A percentile compares a stretch with the other conserved stretches of the same genome.
phyloP scores from a whole-genome alignment of 148 eudicot genomes.

The Chenopodium album region DNA sequence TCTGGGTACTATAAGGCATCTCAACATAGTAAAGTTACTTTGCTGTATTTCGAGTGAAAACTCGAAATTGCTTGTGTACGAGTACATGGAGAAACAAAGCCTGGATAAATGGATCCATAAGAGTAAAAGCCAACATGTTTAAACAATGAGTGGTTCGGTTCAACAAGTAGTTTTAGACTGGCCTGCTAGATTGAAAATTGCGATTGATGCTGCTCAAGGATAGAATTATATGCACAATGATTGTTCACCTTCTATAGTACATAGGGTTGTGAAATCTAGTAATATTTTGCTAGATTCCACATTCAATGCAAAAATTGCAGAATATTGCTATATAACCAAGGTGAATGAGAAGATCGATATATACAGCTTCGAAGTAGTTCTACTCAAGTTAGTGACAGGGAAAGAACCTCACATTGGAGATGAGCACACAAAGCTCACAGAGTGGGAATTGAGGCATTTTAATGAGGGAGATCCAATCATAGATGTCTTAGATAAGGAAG shows the following conservation, averaged over 20 bases:
- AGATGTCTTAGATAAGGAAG: slow-evolving; percentile 43
- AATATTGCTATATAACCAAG: slow-evolving; percentile 56
- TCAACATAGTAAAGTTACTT: slow-evolving; percentile 68
- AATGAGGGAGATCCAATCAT: slow-evolving; percentile 41
- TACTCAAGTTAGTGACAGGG: slow-evolving; percentile 75
- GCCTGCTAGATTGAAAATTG: slow-evolving; percentile 61
- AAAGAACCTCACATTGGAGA: slow-evolving; percentile 59
- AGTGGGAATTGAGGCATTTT: slow-evolving; percentile 78
- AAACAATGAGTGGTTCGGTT: slow-evolving; percentile 12
- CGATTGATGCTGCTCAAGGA: slow-evolving; percentile 69
- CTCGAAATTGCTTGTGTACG: slow-evolving; percentile 64
- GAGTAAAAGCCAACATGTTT: slow-evolving; percentile 18
- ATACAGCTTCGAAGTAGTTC: slow-evolving; percentile 84
- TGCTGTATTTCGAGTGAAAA: slow-evolving; percentile 68
- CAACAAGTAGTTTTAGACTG: slow-evolving; percentile 41
- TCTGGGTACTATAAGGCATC: slow-evolving; percentile 59
- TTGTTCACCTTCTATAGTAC: slow-evolving; percentile 49
- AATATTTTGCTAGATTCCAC: slow-evolving; percentile 65
- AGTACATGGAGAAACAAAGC: slow-evolving; percentile 72
- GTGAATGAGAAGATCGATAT: slow-evolving; percentile 81
- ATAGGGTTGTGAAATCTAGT: slow-evolving; percentile 34
- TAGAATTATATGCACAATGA: slow-evolving; percentile 75
- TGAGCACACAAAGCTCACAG: slow-evolving; percentile 61
- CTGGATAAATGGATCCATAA: slow-evolving; percentile 65
- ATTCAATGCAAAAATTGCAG: slow-evolving; percentile 56